Base-by-base conservation (phyloP, 495 filamentous ascomycete species). In the Penicillium tannophilum region DNA sequence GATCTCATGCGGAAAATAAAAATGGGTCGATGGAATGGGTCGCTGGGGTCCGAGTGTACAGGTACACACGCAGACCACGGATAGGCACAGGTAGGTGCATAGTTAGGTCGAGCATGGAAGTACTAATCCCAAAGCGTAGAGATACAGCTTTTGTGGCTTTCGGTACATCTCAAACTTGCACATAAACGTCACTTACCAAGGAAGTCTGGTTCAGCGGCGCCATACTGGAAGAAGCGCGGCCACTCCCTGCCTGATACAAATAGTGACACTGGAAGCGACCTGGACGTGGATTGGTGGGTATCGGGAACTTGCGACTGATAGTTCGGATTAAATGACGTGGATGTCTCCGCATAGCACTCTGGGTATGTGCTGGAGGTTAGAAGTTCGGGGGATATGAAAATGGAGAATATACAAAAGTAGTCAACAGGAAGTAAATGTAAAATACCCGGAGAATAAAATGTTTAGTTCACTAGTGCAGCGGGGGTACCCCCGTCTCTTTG, bases 11-110 rank as follows among this genome's bases (percentile, higher is more conserved):
- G 11, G 39, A 12, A 39, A 41, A n/a, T 41, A 36, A 2, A 4
- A 12, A 14, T 14, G 33, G 14, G 3, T 36, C 0, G 28, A 36
- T 36, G 10, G 10, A 36, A 36, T 36, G 33, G 8, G 10, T 33
- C 3, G 6, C 11, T 23, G 20, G 20, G 20, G 20, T 28, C 28
- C 33, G 33, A 36, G 33, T 36, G 33, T 36, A 36, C 3, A 14
- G 33, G 39, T 17, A 41, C 19, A 54, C 50, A 60, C 49, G 45
- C 53, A 30, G 26, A 19, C 47, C 23, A 12, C 47, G 52, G 53
- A 23, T 54, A 56, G 39, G 31, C 50, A 51, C 43, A 41, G 33
- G 12, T 36, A 36, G 16, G 2, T 41, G 39, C 39, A 41, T 41
- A n/a, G 5, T 6, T n/a, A 41, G 39, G 14, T 41, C 39, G 39